Evolutionary conservation across 2,329 filamentous ascomycete genomes (phyloP).

Genomic region (Alternaria consortialis): DNA sequence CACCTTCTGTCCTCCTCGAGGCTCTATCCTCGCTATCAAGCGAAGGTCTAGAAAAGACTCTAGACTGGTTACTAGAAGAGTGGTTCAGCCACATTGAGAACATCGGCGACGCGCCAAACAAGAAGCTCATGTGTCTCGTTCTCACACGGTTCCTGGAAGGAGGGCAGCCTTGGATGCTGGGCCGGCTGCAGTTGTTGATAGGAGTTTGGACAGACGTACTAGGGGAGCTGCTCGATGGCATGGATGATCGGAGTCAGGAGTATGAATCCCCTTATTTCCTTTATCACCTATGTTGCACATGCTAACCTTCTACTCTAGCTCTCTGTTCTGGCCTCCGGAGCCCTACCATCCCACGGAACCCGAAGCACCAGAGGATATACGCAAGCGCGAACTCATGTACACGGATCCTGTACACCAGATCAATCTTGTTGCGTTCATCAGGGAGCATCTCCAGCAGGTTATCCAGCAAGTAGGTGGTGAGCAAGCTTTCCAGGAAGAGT

Average conservation of each 20-base stretch:
- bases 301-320: constrained; percentile 38
- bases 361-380: constrained; percentile 57
- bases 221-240: constrained; percentile 70
- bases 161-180: constrained; percentile 65
- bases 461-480: constrained; percentile 71
- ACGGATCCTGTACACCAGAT: constrained; percentile 75
- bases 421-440: constrained; percentile 70
- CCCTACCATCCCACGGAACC: constrained; percentile 39
- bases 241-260: constrained; percentile 56
- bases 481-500: constrained; percentile 71
- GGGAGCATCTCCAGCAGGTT: constrained; percentile 66
- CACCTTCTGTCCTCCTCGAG: constrained; percentile 72
- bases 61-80: constrained; percentile 63
- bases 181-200: constrained; percentile 75
- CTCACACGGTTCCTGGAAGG: constrained; percentile 76
- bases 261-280: constrained; percentile 25
- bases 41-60: constrained; percentile 39
- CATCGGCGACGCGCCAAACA: constrained; percentile 70
- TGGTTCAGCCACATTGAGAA: constrained; percentile 75
- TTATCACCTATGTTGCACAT: background rate
- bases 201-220: constrained; percentile 78
- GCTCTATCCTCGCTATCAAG: constrained; percentile 55
- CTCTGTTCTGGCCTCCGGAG: constrained; percentile 53
- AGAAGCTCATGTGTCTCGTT: constrained; percentile 77
- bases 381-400: constrained; percentile 60